phyloP scores from a whole-genome alignment of 176 grass and related monocot species.

The Avena atlantica region DNA sequence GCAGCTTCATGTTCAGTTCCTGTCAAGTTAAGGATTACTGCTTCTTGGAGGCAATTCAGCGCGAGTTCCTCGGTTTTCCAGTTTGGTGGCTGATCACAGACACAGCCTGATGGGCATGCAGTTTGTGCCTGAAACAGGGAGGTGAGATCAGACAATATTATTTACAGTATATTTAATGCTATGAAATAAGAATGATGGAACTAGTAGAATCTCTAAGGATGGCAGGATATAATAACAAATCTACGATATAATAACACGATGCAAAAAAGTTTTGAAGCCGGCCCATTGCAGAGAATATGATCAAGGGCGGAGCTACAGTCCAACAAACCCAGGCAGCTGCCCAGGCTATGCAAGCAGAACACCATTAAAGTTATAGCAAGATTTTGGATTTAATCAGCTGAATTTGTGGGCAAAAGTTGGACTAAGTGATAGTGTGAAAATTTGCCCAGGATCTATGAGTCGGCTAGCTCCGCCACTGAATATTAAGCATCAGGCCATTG shows the following conservation, averaged over 20 bases:
- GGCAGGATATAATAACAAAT: neutral
- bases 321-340: no score
- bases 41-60: neutral
- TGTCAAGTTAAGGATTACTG: neutral
- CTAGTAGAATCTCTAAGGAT: neutral
- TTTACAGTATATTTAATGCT: neutral
- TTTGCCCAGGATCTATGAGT: no score
- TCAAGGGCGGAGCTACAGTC: no score
- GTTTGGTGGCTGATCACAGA: neutral
- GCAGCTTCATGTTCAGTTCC: neutral
- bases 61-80: neutral
- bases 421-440: no score
- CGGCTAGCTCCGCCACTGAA: neutral
- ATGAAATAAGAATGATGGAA: neutral
- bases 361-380: no score
- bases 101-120: neutral
- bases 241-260: neutral
- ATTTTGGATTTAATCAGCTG: no score
- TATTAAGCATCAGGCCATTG: neutral
- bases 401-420: no score
- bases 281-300: no score
- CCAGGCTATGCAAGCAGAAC: no score
- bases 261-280: neutral
- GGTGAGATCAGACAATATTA: neutral
- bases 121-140: neutral